Base-by-base conservation (phyloP, 176 grass and related monocot genomes). In the Oryza meridionalis region DNA sequence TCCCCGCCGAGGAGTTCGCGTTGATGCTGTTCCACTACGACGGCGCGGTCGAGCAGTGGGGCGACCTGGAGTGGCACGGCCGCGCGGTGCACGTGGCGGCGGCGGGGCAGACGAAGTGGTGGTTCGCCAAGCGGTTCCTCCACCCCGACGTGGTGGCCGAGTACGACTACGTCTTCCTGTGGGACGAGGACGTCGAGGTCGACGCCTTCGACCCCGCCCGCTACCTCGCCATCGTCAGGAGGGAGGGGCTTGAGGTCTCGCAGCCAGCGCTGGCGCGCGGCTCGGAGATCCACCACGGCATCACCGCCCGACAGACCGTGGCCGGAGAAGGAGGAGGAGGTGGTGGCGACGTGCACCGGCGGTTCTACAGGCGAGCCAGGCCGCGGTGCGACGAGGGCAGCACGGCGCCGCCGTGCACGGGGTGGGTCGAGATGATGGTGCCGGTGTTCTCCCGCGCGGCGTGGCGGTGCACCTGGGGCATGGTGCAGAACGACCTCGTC, bases 401-500 rank as follows among this genome's bases (percentile, higher is more conserved):
- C 79, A 90, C 87, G 46, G 78, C 69, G 0, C 91, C 93, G 79
- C 96, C 91, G 43, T 98, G 96, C 83, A 85, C 91, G 8, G 96
- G 96, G 19, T 97, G 92, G 92, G 95, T 94, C 70, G 95, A 97
- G 85, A 91, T 93, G 90, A 97, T 97, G 95, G 92, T 84, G 27
- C 95, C 95, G 11, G 95, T 97, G 27, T 94, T 97, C 81, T 93
- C 95, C 22, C 90, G 79, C 50, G 70, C 76, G 67, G 84, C 95
- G 25, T 97, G 95, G 95, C 84, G 86, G 16, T 97, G 92, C 65
- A 75, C 78, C 46, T 97, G 95, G 95, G 86, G 83, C 83, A 91
- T 97, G 88, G 82, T 97, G 84, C 92, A 98, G 96, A 94, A 95
- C 86, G 96, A 98, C 80, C 85, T 98, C 77, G 86, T 98, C 84